Conservation (phyloP, 2,329 filamentous ascomycete species). For the Alternaria burnsii region DNA sequence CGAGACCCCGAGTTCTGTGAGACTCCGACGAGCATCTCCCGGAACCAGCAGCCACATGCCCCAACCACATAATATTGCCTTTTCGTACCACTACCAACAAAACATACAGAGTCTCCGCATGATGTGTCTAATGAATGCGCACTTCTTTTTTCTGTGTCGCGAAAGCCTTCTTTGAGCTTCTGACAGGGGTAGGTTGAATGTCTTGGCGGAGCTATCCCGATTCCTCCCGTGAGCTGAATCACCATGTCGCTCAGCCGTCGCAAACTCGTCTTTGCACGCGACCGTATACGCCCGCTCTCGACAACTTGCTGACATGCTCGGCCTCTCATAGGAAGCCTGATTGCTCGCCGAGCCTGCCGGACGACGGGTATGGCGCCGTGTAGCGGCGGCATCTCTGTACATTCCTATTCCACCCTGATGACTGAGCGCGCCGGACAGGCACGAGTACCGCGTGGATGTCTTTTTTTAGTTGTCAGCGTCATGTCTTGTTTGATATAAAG, state of each 20-base stretch:
- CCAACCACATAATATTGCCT: not conserved
- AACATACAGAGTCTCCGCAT: not conserved
- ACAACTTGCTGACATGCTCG: conserved; percentile 8
- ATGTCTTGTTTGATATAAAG: conserved; percentile 41
- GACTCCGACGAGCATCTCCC: conserved; percentile 28
- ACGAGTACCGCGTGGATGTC: conserved; percentile 5
- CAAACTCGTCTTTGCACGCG: conserved; percentile 29
- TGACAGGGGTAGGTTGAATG: not conserved
- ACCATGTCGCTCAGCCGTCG: conserved; percentile 22
- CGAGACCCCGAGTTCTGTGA: not conserved
- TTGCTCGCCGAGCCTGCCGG: conserved; percentile 16
- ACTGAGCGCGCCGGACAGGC: conserved; percentile 18
- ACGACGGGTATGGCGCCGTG: conserved; percentile 14
- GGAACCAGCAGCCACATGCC: conserved; percentile 9
- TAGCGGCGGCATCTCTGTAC: conserved; percentile 16
- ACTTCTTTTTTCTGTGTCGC: not conserved
- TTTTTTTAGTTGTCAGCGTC: conserved; percentile 28
- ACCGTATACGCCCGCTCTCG: conserved; percentile 14
- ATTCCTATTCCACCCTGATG: conserved; percentile 35
- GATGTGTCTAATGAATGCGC: not conserved
- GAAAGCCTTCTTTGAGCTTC: not conserved
- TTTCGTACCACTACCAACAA: not conserved
- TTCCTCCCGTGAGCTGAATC: conserved; percentile 22
- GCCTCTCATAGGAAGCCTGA: conserved; percentile 11
- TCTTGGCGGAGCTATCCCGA: conserved; percentile 15